Evolutionary conservation across 805 yeast genomes (phyloP).

Genomic region (Blastobotrys mokoenaii): DNA sequence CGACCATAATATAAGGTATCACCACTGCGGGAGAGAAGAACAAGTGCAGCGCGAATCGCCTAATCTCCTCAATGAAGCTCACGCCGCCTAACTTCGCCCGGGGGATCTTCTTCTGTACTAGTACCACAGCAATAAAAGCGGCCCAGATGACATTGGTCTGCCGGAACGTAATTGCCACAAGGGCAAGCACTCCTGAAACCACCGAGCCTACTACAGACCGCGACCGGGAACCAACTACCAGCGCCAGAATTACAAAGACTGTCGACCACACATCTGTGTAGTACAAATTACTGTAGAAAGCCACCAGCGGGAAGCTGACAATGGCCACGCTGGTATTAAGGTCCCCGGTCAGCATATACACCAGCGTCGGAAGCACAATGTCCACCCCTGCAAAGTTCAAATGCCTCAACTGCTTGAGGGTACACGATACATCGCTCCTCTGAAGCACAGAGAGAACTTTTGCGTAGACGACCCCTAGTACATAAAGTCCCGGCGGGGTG

Average conservation of each 20-base stretch:
- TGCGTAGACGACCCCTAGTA: constrained; percentile 32
- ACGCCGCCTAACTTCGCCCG: neutral
- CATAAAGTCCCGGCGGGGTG: constrained; percentile 91
- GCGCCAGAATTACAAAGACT: constrained; percentile 49
- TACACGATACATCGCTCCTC: constrained; percentile 17
- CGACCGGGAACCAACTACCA: constrained; percentile 28
- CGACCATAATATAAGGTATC: constrained; percentile 35
- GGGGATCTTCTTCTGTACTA: neutral
- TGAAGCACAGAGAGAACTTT: constrained; percentile 11
- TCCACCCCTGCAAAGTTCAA: constrained; percentile 44
- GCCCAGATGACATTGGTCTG: constrained; percentile 93
- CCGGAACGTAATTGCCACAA: constrained; percentile 62
- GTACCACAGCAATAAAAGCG: constrained; percentile 42
- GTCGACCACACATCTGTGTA: constrained; percentile 95
- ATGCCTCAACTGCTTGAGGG: constrained; percentile 37
- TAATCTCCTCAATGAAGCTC: neutral
- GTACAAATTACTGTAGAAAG: constrained; percentile 66
- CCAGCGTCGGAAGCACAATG: constrained; percentile 32
- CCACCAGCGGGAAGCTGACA: constrained; percentile 57
- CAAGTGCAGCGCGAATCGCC: constrained; percentile 2
- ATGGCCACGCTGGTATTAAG: constrained; percentile 4
- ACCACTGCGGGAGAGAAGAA: constrained; percentile 6
- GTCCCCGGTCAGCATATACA: constrained; percentile 24
- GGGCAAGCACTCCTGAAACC: constrained; percentile 29
- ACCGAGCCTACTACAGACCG: neutral